Percentiles rank a stretch among this genome's conserved stretches.
Conservation (phyloP, 176 grass and related monocot species). For the Oryza officinalis region DNA sequence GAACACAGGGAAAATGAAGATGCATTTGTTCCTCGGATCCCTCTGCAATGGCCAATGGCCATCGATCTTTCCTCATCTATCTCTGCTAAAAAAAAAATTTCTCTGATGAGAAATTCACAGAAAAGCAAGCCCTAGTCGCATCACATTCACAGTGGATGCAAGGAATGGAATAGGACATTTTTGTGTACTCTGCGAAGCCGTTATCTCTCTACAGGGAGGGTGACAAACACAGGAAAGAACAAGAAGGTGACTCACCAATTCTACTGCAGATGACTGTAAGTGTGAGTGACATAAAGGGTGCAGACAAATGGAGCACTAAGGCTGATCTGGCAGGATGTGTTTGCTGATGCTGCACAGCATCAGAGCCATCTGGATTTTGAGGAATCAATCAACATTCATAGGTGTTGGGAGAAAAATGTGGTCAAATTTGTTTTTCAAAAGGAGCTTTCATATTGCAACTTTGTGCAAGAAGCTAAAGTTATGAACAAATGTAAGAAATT, state of each 20-base stretch:
- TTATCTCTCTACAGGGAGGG: conserved; percentile 14
- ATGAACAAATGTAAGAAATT: neutral
- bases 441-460: neutral
- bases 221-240: conserved; percentile 26
- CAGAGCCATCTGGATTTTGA: neutral
- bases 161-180: neutral
- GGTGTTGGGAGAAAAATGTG: neutral
- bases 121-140: conserved; percentile 14
- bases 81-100: too few species aligned
- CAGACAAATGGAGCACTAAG: neutral
- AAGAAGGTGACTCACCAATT: conserved; percentile 19
- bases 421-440: neutral
- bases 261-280: conserved; percentile 12
- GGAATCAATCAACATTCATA: neutral
- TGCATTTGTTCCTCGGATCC: conserved; percentile 36
- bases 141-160: conserved; percentile 9
- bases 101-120: neutral
- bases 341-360: neutral
- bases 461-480: neutral
- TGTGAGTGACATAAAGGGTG: neutral
- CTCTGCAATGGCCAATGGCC: conserved; percentile 16
- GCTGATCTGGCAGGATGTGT: conserved; percentile 8
- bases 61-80: neutral
- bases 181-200: conserved; percentile 25
- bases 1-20: neutral